These are phyloP conservation scores for Cicer bijugum DNA, from an alignment of 306 rosid species.

Conservation along the genomic window DNA sequence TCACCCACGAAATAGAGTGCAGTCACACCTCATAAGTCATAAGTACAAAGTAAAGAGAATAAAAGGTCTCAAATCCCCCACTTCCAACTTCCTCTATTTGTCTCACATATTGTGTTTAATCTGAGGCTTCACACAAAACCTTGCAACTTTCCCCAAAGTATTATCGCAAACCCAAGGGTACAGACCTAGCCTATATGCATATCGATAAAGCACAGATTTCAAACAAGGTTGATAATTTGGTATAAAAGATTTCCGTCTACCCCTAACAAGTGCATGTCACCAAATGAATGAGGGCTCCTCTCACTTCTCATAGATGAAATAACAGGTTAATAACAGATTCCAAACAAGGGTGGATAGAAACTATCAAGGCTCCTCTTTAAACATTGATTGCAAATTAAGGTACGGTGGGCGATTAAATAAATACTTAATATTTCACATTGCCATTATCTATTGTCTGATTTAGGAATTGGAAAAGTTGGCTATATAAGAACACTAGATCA, in stretches of 20 bases:
- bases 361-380: neutral
- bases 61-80: neutral
- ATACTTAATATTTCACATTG: neutral
- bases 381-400: neutral
- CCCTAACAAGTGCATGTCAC: conserved; percentile 1
- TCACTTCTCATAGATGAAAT: neutral
- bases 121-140: neutral
- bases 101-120: neutral
- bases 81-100: neutral
- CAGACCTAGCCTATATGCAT: neutral
- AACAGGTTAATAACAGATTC: neutral
- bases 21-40: conserved; percentile 24
- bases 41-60: neutral
- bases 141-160: neutral
- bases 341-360: conserved; percentile 2
- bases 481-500: neutral
- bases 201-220: neutral
- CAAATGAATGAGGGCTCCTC: neutral
- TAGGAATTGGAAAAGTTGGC: neutral
- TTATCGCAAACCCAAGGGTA: neutral
- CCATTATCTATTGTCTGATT: neutral
- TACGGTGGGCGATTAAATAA: neutral
- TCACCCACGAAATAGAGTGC: neutral
- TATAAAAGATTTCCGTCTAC: neutral
- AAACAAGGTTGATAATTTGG: neutral